A percentile compares a stretch with the other conserved stretches of the same genome.
These are phyloP conservation scores for Trichoderma oligosporum DNA, from an alignment of 2,329 filamentous ascomycete species.

Conservation along the genomic window DNA sequence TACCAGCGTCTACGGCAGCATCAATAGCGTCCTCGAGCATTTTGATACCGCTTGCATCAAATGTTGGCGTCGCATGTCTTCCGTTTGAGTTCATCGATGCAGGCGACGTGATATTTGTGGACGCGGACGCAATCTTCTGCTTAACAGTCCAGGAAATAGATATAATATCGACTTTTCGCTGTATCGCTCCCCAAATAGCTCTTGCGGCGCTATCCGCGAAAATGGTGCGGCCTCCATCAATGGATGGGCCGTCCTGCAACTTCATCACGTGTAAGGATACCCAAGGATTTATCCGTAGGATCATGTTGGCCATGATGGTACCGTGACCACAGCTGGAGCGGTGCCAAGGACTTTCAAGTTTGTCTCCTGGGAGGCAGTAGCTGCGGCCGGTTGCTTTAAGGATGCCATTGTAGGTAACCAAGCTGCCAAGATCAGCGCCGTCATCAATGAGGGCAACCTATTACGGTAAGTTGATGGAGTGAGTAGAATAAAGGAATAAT, in stretches of 20 bases:
- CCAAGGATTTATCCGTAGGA: neutral
- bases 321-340: neutral
- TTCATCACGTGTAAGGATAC: neutral
- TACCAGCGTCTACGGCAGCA: neutral
- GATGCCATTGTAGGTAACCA: neutral
- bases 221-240: neutral
- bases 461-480: no score
- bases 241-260: neutral
- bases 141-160: neutral
- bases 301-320: constrained; percentile 7
- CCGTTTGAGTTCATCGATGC: no score
- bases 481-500: no score
- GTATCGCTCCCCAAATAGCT: neutral
- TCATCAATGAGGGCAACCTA: neutral
- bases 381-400: neutral
- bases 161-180: neutral
- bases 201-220: neutral
- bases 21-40: neutral
- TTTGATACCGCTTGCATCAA: neutral
- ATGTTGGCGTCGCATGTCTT: no score
- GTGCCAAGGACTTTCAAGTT: neutral
- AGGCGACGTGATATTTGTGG: neutral
- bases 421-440: neutral
- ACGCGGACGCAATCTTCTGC: accelerated
- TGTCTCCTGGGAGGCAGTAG: neutral